Base-by-base conservation (phyloP, 306 rosid genomes). In the Vicia villosa region DNA sequence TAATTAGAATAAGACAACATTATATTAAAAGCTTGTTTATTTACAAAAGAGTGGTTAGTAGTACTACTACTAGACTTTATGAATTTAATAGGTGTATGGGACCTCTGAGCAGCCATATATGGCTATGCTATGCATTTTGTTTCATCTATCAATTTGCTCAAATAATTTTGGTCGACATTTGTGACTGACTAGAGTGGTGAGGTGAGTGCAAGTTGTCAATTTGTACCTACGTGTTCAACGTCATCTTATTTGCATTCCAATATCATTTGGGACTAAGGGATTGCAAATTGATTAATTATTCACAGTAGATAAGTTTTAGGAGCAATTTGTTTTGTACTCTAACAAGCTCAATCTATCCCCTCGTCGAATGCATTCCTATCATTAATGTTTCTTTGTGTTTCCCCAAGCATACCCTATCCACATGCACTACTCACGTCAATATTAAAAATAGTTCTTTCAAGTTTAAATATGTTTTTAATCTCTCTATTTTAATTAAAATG, bases 151-250 rank as follows among this genome's bases (percentile, higher is more conserved):
- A 21, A 52, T 52, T 21, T 52, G 34, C 32, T 22, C 4, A 52
- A 52, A 52, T 52, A 52, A 52, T 22, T 52, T 52, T 20, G 59
- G 60, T 54, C 34, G 34, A 54, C 60, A 21, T 54, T 10, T 5
- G 60, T 54, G 59, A 52, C 59, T 8, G 0, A 7, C 5, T 51
- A 0, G 7, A 30, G 5, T 1, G 36, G 8, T 30, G 30, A 51
- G 36, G 8, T 30, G 30, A 51, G n/a, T 12, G 34, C 34, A 54
- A 54, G 9, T 54, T 54, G 34, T 30, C 60, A 54, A n/a, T 52
- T 20, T n/a, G 32, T 21, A 21, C 59, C 15, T 14, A 6, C 30
- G 1, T 20, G 1, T 22, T 5, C 2, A 54, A 12, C 34, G 15
- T 22, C 32, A 52, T 52, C 59, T 52, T 52, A 21, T 52, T 20